These are phyloP conservation scores for Myriosclerotinia curreyana DNA, from an alignment of 2,329 filamentous ascomycete species.

Conservation along the genomic window DNA sequence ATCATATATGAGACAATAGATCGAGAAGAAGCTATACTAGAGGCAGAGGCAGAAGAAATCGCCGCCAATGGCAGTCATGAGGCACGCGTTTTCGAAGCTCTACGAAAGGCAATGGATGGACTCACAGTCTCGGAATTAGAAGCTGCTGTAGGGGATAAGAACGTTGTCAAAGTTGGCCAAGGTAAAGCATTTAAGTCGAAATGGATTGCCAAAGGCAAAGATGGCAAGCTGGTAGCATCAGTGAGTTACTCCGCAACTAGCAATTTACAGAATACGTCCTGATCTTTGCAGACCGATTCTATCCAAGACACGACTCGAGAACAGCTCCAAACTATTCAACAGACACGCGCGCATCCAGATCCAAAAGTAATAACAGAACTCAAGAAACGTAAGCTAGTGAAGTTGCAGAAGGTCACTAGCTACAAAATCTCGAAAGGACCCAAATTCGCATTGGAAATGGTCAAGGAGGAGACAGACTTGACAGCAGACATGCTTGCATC, in stretches of 20 bases:
- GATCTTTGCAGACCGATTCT: slow-evolving; percentile 54
- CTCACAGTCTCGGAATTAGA: slow-evolving; percentile 75
- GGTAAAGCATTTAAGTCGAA: slow-evolving; percentile 88
- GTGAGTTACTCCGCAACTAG: slow-evolving; percentile 41
- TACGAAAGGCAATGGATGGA: slow-evolving; percentile 70
- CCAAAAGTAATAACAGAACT: slow-evolving; percentile 75
- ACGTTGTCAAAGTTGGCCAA: slow-evolving; percentile 77
- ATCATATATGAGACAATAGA: slow-evolving; percentile 81
- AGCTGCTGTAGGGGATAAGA: slow-evolving; percentile 68
- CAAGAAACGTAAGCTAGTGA: slow-evolving; percentile 88
- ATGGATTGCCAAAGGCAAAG: slow-evolving; percentile 63
- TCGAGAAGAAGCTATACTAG: slow-evolving; percentile 71
- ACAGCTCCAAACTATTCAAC: slow-evolving; percentile 69
- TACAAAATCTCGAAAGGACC: slow-evolving; percentile 82
- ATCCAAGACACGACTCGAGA: slow-evolving; percentile 79
- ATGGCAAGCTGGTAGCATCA: slow-evolving; percentile 52
- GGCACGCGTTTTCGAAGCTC: slow-evolving; percentile 74
- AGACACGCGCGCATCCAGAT: slow-evolving; percentile 67
- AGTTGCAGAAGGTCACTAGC: slow-evolving; percentile 76
- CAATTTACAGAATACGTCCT: slow-evolving; percentile 17
- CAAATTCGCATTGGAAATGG: slow-evolving; percentile 84
- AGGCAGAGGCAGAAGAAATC: slow-evolving; percentile 70
- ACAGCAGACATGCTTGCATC: slow-evolving; percentile 87
- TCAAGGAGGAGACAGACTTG: slow-evolving; percentile 91
- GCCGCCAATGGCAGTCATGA: slow-evolving; percentile 76